Evolutionary conservation across 495 filamentous ascomycete genomes (phyloP).

Genomic region (Amniculicola lignicola): DNA sequence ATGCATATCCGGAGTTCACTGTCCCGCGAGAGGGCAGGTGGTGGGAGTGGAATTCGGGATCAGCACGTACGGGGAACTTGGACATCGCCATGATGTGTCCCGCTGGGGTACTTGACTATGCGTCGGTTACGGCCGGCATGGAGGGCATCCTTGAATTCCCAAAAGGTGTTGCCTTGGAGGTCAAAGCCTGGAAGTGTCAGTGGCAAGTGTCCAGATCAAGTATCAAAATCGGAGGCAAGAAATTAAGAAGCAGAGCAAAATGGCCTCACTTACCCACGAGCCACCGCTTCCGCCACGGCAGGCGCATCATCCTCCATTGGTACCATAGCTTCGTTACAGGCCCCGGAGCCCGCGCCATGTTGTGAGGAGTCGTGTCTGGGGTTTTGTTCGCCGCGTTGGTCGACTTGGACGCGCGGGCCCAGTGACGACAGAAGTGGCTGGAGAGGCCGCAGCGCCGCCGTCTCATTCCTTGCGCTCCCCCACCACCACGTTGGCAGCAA

Average conservation of each 20-base stretch:
- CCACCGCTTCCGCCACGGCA: conserved; percentile 84
- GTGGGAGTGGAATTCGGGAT: neutral
- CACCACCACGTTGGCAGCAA: conserved; percentile 19
- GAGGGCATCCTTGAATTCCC: conserved; percentile 76
- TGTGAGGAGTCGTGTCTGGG: neutral
- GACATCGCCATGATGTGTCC: conserved; percentile 66
- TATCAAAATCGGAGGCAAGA: neutral
- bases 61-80: conserved; percentile 53
- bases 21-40: too few relatives aligned
- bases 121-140: conserved; percentile 51
- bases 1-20: too few relatives aligned
- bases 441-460: neutral
- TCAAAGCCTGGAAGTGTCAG: conserved; percentile 62
- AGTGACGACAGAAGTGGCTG: conserved; percentile 28
- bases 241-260: neutral
- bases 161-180: conserved; percentile 86
- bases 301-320: conserved; percentile 76
- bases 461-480: conserved; percentile 11
- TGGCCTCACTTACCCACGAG: conserved; percentile 60
- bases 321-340: conserved; percentile 59
- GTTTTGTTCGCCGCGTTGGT: neutral
- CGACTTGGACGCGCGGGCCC: conserved; percentile 12
- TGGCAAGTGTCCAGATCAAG: neutral
- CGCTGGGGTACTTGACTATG: conserved; percentile 65
- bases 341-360: conserved; percentile 39